Evolutionary conservation across 371 early-diverging fungal species (phyloP), one percentile per base, ranked within the genome.

Genomic region (Circinella minor): DNA sequence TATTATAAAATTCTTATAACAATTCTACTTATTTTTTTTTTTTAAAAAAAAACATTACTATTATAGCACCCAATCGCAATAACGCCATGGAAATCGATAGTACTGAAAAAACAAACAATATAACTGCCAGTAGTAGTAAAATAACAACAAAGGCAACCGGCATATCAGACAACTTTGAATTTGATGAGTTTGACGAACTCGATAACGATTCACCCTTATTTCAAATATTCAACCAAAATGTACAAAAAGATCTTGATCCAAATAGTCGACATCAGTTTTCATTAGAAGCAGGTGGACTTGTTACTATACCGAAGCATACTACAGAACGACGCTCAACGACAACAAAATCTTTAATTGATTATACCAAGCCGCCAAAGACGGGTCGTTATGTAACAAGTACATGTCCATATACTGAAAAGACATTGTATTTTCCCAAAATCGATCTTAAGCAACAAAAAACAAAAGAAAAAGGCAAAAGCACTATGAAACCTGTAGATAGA

Each of bases 381-480:
- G 78, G 78, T 14, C 61, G 63, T 2, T 78, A 65, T 48, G 36
- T 74, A 4, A 67, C 57, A 15, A 76, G 76, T 2, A 70, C 57
- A 4, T 81, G 81, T 38, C 75, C 82, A 4, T 65, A 59, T 1
- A 80, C 83, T 13, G 89, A 88, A 4, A 67, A 70, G 48, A 69
- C 75, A 17, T 71, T 91, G 1, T 91, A 85, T 64, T 86, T 88
- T 49, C 83, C 88, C 3, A 61, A 51, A 38, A 75, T 74, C 20
- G 75, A 65, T 46, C 59, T 66, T 38, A 65, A 55, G 49, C 37
- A n/a, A 27, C 27, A 27, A 57, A 66, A 59, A 5, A 54, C 49
- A 60, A 65, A 71, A 60, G 47, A 38, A 55, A 36, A 59, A 63
- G 51, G 13, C 18, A 47, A 11, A 55, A 67, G 34, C 63, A 51